Conservation (phyloP, 345 rosid species). For the Moricandia moricandioides region DNA sequence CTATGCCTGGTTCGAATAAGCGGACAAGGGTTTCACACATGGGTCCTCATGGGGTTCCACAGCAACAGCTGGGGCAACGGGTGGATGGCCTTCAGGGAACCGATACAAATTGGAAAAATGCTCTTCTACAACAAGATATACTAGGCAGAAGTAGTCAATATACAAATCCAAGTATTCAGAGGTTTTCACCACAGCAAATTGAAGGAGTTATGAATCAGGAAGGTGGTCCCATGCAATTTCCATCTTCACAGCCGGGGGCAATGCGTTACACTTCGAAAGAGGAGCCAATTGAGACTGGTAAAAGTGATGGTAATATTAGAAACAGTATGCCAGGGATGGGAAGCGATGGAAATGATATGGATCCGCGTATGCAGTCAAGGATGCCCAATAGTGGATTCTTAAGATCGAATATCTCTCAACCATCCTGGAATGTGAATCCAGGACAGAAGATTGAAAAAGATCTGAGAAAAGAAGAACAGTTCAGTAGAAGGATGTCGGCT, state of each 20-base stretch:
- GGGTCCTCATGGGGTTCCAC: constrained; percentile 26
- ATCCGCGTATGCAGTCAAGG: constrained; percentile 64
- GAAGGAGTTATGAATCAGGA: constrained; percentile 76
- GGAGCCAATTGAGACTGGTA: constrained; percentile 71
- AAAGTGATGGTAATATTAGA: constrained; percentile 55
- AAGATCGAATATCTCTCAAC: constrained; percentile 61
- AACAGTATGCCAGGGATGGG: constrained; percentile 51
- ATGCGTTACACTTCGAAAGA: constrained; percentile 65
- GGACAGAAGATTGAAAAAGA: constrained; percentile 64
- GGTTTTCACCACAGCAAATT: constrained; percentile 63
- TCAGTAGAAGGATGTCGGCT: constrained; percentile 65
- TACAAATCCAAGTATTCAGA: constrained; percentile 55
- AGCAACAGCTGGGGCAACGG: not conserved
- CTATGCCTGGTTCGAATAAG: constrained; percentile 62
- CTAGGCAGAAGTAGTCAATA: constrained; percentile 63
- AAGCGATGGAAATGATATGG: constrained; percentile 57
- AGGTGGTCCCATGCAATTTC: constrained; percentile 51
- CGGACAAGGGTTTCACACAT: constrained; percentile 50
- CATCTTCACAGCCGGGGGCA: constrained; percentile 51
- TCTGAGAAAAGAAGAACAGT: constrained; percentile 73
- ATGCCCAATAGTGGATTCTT: constrained; percentile 49
- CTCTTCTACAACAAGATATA: constrained; percentile 52
- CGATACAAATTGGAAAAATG: constrained; percentile 46
- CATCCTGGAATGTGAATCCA: constrained; percentile 60
- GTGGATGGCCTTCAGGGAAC: not conserved